Evolutionary conservation across 2,329 filamentous ascomycete species (phyloP).

Genomic region (Alternaria consortialis): DNA sequence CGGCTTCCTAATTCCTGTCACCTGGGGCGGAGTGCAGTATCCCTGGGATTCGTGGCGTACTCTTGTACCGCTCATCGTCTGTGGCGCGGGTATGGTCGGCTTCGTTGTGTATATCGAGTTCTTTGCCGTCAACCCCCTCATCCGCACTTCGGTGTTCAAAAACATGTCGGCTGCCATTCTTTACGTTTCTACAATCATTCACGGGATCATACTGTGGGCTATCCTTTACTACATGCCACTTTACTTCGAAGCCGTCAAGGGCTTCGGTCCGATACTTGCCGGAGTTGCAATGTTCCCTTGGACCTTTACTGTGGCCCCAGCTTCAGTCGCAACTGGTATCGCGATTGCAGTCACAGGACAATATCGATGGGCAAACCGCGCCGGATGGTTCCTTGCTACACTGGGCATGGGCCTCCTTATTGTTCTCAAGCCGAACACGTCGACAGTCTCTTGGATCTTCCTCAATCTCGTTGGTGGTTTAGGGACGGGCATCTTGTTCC

Average conservation of each 20-base stretch:
- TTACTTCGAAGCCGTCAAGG: conserved; percentile 55
- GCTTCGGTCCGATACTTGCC: conserved; percentile 49
- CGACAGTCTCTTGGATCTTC: conserved; percentile 66
- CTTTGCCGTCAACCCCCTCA: conserved; percentile 61
- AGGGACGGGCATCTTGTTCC: conserved; percentile 71
- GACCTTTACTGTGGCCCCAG: conserved; percentile 69
- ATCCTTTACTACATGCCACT: conserved; percentile 56
- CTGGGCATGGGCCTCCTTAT: conserved; percentile 66
- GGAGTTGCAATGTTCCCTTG: conserved; percentile 54
- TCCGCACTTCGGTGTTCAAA: conserved; percentile 57
- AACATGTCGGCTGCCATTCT: conserved; percentile 61
- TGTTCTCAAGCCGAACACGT: conserved; percentile 61
- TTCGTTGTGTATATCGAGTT: conserved; percentile 66
- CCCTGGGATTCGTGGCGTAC: conserved; percentile 70
- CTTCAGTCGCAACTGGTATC: conserved; percentile 64
- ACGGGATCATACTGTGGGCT: conserved; percentile 61
- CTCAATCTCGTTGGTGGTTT: conserved; percentile 68
- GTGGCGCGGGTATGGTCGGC: conserved; percentile 59
- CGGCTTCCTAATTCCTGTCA: conserved; percentile 68
- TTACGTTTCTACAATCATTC: conserved; percentile 64
- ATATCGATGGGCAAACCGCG: conserved; percentile 69
- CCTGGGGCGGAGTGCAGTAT: conserved; percentile 73
- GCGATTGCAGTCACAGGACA: conserved; percentile 64
- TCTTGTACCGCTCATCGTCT: conserved; percentile 68
- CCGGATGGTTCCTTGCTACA: conserved; percentile 68